Conservation (phyloP, 345 rosid species). For the Salix brachista region DNA sequence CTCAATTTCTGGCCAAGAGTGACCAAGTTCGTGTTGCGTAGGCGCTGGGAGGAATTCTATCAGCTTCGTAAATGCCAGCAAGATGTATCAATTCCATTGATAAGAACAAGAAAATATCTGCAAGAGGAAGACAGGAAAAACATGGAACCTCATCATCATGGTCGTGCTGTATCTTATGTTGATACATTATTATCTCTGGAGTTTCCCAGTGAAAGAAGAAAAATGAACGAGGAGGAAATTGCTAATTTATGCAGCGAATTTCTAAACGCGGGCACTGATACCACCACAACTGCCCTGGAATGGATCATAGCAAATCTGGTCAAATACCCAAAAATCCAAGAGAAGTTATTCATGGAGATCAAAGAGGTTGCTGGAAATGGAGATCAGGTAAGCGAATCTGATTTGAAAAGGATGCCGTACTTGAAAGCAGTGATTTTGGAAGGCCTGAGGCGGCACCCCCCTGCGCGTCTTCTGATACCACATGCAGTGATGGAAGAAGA, state of each 20-base stretch:
- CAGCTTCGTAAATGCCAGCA: not conserved
- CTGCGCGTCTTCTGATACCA: not conserved
- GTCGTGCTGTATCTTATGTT: not conserved
- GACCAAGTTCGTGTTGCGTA: not conserved
- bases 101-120: not conserved
- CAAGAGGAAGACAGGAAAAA: not conserved
- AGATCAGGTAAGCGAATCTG: not conserved
- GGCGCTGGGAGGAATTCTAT: not conserved
- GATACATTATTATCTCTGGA: not conserved
- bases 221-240: not conserved
- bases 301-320: conserved; percentile 1
- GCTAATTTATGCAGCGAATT: not conserved
- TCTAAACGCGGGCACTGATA: not conserved
- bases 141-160: not conserved
- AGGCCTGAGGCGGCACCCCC: not conserved
- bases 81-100: not conserved
- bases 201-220: not conserved
- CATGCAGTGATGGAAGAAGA: not conserved
- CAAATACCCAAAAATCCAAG: not conserved
- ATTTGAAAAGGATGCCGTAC: not conserved
- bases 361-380: not conserved
- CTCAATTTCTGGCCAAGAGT: conserved; percentile 6
- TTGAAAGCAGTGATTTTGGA: not conserved
- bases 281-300: not conserved
- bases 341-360: not conserved